Evolutionary conservation across 495 filamentous ascomycete genomes (phyloP).

Genomic region (Terfezia boudieri): DNA sequence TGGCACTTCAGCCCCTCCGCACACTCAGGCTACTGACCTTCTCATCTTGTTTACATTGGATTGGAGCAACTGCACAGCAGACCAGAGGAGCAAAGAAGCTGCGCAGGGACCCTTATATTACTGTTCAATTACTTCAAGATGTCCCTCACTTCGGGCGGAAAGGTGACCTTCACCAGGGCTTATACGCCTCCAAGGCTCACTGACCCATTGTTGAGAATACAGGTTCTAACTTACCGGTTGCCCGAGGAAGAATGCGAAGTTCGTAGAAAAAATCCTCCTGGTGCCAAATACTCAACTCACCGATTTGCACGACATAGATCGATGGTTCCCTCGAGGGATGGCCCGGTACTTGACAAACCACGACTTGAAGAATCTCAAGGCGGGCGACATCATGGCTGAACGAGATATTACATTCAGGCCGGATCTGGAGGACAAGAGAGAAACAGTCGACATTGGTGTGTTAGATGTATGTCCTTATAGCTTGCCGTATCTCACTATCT

Average conservation of each 20-base stretch:
- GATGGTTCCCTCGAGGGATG: slow-evolving; percentile 29
- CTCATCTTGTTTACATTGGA: slow-evolving; percentile 9
- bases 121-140: slow-evolving; percentile 37
- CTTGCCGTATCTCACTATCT: background rate
- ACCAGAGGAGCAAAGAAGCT: slow-evolving; percentile 32
- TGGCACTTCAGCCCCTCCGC: background rate
- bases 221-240: slow-evolving; percentile 34
- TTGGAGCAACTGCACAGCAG: slow-evolving; percentile 21
- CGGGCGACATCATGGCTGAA: slow-evolving; percentile 22
- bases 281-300: background rate
- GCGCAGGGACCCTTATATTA: slow-evolving; percentile 26
- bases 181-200: background rate
- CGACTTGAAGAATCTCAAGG: slow-evolving; percentile 23
- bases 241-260: slow-evolving; percentile 31
- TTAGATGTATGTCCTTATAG: slow-evolving; percentile 10
- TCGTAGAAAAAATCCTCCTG: background rate
- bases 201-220: background rate
- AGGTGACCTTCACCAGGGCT: slow-evolving; percentile 20
- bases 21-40: slow-evolving; percentile 8
- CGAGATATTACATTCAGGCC: slow-evolving; percentile 27
- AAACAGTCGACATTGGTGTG: slow-evolving; percentile 12
- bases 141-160: slow-evolving; percentile 36
- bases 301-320: slow-evolving; percentile 8
- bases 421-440: slow-evolving; percentile 5
- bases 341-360: slow-evolving; percentile 32